Conservation (phyloP, 192 early-diverging fungal genomes). For the Coemansia sp. region DNA sequence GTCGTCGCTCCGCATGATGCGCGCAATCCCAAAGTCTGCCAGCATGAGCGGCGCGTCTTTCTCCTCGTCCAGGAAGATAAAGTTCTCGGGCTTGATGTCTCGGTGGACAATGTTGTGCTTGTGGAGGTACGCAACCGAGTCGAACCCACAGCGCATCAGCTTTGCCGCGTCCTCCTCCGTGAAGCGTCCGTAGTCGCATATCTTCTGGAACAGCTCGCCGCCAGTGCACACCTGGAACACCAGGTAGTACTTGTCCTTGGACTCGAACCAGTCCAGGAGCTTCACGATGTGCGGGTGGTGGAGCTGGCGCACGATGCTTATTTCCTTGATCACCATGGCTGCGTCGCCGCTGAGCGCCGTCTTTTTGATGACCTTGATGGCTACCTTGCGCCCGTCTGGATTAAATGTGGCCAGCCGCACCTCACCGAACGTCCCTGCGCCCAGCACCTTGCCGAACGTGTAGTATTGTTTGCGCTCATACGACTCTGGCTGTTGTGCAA, state of each 20-base stretch:
- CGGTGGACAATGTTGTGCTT: conserved; percentile 83
- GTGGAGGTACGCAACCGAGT: conserved; percentile 84
- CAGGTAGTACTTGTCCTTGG: conserved; percentile 71
- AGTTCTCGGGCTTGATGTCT: conserved; percentile 85
- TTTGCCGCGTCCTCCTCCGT: conserved; percentile 78
- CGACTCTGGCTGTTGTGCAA: conserved; percentile 53
- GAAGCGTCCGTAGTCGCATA: conserved; percentile 76
- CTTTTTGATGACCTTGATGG: conserved; percentile 93
- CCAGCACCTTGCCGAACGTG: conserved; percentile 62
- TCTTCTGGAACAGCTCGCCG: conserved; percentile 86
- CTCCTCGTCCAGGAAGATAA: conserved; percentile 69
- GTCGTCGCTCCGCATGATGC: conserved; percentile 61
- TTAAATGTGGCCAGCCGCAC: conserved; percentile 67
- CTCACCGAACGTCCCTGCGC: conserved; percentile 72
- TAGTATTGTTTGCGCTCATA: conserved; percentile 72
- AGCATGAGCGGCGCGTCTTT: conserved; percentile 73
- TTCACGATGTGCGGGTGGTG: conserved; percentile 90
- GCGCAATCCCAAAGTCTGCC: conserved; percentile 86
- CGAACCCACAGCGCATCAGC: conserved; percentile 71
- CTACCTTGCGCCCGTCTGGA: conserved; percentile 74
- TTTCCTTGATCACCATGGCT: conserved; percentile 89
- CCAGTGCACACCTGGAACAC: conserved; percentile 81
- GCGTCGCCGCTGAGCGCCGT: conserved; percentile 76
- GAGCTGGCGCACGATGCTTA: conserved; percentile 79
- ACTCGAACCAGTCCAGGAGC: conserved; percentile 70